phyloP scores from a whole-genome alignment of 306 rosid species.

The Ochetophila trinervis region DNA sequence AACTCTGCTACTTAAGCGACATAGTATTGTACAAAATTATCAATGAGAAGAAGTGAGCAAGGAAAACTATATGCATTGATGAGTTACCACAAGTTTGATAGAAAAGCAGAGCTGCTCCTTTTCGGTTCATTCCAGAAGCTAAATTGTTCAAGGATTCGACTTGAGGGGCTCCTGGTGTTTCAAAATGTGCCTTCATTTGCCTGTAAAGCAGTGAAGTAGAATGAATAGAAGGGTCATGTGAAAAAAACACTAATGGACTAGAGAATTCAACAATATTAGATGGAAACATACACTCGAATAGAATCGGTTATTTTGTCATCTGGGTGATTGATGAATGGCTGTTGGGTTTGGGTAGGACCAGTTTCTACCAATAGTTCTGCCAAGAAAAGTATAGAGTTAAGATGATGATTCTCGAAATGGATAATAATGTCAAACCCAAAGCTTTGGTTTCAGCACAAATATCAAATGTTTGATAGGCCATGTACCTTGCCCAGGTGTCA shows the following conservation, averaged over 20 bases:
- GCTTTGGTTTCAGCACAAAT: slow-evolving; percentile 1
- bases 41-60: not conserved
- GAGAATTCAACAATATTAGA: not conserved
- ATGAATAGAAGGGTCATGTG: slow-evolving; percentile 12
- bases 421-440: slow-evolving; percentile 7
- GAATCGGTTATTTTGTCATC: slow-evolving; percentile 61
- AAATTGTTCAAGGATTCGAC: slow-evolving; percentile 61
- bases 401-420: slow-evolving; percentile 17
- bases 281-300: slow-evolving; percentile 50
- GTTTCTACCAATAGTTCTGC: slow-evolving; percentile 81
- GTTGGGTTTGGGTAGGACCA: slow-evolving; percentile 75
- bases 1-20: no score
- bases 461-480: slow-evolving; percentile 9
- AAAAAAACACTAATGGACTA: slow-evolving; percentile 1
- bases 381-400: slow-evolving; percentile 15
- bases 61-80: not conserved
- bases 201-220: slow-evolving; percentile 35
- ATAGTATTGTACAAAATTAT: no score
- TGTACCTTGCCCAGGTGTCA: slow-evolving; percentile 64
- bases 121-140: slow-evolving; percentile 60
- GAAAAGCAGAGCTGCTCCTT: slow-evolving; percentile 68
- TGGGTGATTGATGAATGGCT: slow-evolving; percentile 27
- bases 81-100: slow-evolving; percentile 72
- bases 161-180: slow-evolving; percentile 61
- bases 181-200: slow-evolving; percentile 73